A percentile compares a stretch with the other conserved stretches of the same genome.
Conservation (phyloP, 495 filamentous ascomycete species). For the Schizothecium vesticola region DNA sequence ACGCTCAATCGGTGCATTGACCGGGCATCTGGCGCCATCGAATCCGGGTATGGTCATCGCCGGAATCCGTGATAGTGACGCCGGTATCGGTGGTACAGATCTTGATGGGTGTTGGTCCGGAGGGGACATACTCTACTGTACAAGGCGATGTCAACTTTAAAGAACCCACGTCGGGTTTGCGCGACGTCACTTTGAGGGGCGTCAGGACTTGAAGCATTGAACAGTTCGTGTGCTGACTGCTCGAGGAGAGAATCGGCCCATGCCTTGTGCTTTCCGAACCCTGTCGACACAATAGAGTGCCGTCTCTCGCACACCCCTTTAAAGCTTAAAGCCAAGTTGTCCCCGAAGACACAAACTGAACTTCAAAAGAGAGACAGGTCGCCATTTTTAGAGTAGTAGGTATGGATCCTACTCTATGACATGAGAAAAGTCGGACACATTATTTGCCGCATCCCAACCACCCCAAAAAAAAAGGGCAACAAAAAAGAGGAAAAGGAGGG, state of each 20-base stretch:
- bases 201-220: background rate
- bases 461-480: too few species aligned
- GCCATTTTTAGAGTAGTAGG: too few species aligned
- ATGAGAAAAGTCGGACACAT: too few species aligned
- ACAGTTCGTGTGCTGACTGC: background rate
- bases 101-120: background rate
- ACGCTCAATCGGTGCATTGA: background rate
- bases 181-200: background rate
- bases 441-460: too few species aligned
- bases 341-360: background rate
- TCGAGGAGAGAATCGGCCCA: background rate
- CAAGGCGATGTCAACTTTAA: too few species aligned
- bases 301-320: background rate
- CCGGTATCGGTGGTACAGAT: background rate
- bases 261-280: background rate
- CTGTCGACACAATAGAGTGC: background rate
- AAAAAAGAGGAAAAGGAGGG: too few species aligned
- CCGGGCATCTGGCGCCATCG: slow-evolving; percentile 2
- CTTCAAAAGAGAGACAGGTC: background rate
- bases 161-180: background rate
- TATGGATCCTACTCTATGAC: too few species aligned
- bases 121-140: too few species aligned
- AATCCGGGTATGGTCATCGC: background rate
- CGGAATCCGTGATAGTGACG: background rate
- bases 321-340: background rate